Evolutionary conservation across 495 filamentous ascomycete species (phyloP).

Genomic region (Tricharina praecox): DNA sequence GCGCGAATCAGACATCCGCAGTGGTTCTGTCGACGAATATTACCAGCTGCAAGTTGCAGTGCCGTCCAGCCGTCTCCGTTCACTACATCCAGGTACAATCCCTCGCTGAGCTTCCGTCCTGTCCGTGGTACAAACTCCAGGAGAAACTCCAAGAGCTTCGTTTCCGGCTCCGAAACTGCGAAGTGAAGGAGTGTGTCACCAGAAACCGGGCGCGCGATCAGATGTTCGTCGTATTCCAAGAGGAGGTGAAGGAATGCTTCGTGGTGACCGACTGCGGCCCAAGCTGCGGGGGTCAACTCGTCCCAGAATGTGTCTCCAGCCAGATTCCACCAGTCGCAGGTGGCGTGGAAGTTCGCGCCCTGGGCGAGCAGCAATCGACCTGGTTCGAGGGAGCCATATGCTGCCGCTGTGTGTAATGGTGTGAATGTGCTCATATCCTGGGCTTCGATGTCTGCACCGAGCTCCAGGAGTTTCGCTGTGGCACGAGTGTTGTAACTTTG

Average conservation of each 20-base stretch:
- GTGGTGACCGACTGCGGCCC: not conserved
- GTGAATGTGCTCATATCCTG: not conserved
- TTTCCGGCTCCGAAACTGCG: not conserved
- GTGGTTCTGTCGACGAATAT: not conserved
- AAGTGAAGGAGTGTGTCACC: slow-evolving; percentile 4
- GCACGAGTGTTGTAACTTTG: not conserved
- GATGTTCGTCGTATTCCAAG: not conserved
- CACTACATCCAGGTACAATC: not conserved
- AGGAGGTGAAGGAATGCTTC: not conserved
- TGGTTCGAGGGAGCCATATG: slow-evolving; percentile 1
- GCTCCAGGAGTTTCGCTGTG: not conserved
- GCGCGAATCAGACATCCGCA: not conserved
- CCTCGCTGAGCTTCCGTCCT: not conserved
- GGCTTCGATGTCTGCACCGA: not conserved
- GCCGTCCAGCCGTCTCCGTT: not conserved
- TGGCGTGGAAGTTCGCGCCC: not conserved
- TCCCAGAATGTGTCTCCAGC: not conserved
- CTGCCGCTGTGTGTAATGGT: slow-evolving; percentile 1
- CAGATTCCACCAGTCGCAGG: not conserved
- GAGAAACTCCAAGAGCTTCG: slow-evolving; percentile 1
- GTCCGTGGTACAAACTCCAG: not conserved
- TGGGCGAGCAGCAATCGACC: slow-evolving; percentile 2
- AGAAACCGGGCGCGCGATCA: not conserved
- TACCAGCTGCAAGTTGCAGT: not conserved
- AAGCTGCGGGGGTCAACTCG: not conserved